Base-by-base conservation (phyloP, 768 basidiomycete genomes). In the Boletellus sp. region DNA sequence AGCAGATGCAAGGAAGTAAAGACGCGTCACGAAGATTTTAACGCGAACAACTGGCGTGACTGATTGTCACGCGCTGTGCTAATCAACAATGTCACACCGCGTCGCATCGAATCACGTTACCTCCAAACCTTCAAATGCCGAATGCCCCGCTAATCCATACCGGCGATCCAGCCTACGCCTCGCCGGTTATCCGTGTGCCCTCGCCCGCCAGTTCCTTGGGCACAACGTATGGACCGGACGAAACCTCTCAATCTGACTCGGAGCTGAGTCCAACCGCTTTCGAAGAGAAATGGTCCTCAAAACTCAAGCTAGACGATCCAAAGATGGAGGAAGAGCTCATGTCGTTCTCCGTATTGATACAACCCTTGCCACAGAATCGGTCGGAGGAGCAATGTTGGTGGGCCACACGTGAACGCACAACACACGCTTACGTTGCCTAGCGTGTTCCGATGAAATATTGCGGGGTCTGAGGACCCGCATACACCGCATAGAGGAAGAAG, bases 161-260 rank as follows among this genome's bases (percentile, higher is more conserved):
- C 1, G 63, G 65, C 31, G 69, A 70, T 41, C 70, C 70, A 28
- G 69, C 68, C 2, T 78, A 78, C 50, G 75, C 70, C 28, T 67
- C 76, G 1, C 75, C 76, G 3, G 64, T 78, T 49, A 69, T 77
- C 19, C 72, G 76, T 32, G 68, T 72, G 8, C 70, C 74, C 5
- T 78, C 76, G 3, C 77, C 76, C 26, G 72, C 73, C 8, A 74
- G 72, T 44, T 75, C 76, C 13, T 67, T 78, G 42, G 75, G 72
- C 33, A 77, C 76, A 36, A 66, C 72, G n/a, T 77, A 77, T 28
- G 74, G 70, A 7, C 64, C 64, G 15, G 77, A 78, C 56, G 73
- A 76, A 53, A 76, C 77, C n/a, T 58, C 57, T 33, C 61, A 61
- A n/a, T 69, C 69, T 4, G 76, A 78, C 48, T 52, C 51, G n/a